Conservation (phyloP, 2,329 filamentous ascomycete genomes). For the Alternaria incomplexa region DNA sequence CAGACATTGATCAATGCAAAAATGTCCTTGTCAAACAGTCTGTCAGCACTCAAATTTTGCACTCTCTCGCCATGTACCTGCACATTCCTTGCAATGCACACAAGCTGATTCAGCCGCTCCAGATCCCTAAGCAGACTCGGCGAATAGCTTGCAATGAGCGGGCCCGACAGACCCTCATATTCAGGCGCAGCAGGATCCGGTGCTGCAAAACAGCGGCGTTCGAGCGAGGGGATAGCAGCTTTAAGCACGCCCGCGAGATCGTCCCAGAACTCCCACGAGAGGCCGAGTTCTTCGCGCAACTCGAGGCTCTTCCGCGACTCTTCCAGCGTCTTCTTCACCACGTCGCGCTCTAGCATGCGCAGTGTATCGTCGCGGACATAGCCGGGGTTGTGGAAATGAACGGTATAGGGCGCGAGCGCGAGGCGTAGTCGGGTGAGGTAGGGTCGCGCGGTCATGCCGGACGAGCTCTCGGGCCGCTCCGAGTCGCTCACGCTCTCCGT, state of each 20-base stretch:
- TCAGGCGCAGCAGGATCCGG: constrained; percentile 63
- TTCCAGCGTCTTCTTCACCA: constrained; percentile 66
- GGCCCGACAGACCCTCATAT: constrained; percentile 65
- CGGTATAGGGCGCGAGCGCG: constrained; percentile 56
- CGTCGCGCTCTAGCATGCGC: constrained; percentile 60
- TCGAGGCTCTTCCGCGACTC: constrained; percentile 63
- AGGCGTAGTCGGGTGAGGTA: constrained; percentile 55
- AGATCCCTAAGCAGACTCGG: constrained; percentile 66
- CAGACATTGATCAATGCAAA: constrained; percentile 68
- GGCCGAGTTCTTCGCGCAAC: constrained; percentile 63
- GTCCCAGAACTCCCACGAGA: constrained; percentile 64
- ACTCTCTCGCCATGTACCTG: constrained; percentile 66
- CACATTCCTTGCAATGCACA: constrained; percentile 67
- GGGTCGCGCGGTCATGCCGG: constrained; percentile 26
- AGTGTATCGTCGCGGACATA: constrained; percentile 66
- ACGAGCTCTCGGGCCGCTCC: constrained; percentile 22
- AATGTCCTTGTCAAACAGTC: constrained; percentile 66
- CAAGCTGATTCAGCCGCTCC: constrained; percentile 66
- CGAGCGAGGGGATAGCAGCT: constrained; percentile 66
- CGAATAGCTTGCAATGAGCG: constrained; percentile 66
- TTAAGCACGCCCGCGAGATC: constrained; percentile 64
- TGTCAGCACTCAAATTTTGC: constrained; percentile 67
- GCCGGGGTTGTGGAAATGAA: constrained; percentile 65
- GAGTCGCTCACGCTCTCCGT: constrained; percentile 16
- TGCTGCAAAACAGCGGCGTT: constrained; percentile 66